Conservation (phyloP, 1,139 yeast genomes). For the Scheffersomyces stambukii region DNA sequence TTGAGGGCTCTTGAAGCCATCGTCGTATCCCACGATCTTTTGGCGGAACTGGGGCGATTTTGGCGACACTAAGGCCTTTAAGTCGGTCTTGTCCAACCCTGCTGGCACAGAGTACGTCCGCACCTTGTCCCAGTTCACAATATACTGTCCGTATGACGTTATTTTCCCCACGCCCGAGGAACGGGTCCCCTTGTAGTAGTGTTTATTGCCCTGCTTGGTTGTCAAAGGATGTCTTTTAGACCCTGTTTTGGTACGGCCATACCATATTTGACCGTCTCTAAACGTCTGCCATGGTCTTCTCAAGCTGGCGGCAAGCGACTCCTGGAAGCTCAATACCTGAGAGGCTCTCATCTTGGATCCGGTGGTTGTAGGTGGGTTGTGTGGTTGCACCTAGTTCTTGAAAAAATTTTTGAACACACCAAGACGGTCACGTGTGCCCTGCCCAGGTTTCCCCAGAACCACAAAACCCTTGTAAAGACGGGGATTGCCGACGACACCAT, state of each 20-base stretch:
- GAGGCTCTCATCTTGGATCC: conserved; percentile 49
- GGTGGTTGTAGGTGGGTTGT: neutral
- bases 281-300: conserved; percentile 88
- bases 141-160: conserved; percentile 69
- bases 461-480: too few species aligned
- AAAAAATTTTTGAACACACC: too few species aligned
- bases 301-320: conserved; percentile 47
- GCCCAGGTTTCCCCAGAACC: too few species aligned
- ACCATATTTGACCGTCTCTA: conserved; percentile 79
- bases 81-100: conserved; percentile 34
- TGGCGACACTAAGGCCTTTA: conserved; percentile 72
- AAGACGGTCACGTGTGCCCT: too few species aligned
- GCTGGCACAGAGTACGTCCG: conserved; percentile 87
- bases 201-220: conserved; percentile 91
- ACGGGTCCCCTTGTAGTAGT: conserved; percentile 92
- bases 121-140: conserved; percentile 79
- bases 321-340: conserved; percentile 47
- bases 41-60: conserved; percentile 70
- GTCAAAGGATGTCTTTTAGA: conserved; percentile 83
- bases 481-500: too few species aligned
- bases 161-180: conserved; percentile 88
- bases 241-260: conserved; percentile 73
- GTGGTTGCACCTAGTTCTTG: neutral
- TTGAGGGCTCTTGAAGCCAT: conserved; percentile 72
- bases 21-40: conserved; percentile 61